Evolutionary conservation across 1,139 yeast species (phyloP), one percentile per base, ranked within the genome.

Genomic region (Kluyveromyces marxianus): DNA sequence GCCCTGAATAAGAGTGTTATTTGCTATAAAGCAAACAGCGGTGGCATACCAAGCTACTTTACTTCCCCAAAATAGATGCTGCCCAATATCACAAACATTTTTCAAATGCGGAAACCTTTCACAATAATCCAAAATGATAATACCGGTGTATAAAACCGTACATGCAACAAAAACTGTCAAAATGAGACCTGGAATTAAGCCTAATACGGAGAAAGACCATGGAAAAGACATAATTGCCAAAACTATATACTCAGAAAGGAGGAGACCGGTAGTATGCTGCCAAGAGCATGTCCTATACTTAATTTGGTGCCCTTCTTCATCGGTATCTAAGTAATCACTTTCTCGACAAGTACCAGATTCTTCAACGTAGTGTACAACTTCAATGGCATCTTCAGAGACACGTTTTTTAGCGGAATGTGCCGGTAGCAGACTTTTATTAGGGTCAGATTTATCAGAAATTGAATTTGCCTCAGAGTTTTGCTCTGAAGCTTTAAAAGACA

Each of bases 151-250:
- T 35, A 76, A 62, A 34, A 75, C 77, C 5, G 76, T 70, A 21
- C 71, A 53, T 2, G 82, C 70, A 4, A 78, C 77, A 44, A 72
- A 71, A 1, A 70, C 69, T 0, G 83, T 79, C 45, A 78, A 59
- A 33, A 79, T 74, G 26, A 78, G 62, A 0, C 83, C 84, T 1
- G 82, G 81, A 1, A 78, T 74, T 26, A 78, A 60, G 0, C 84
- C 83, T 31, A 79, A 63, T 2, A 77, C 78, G 1, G 81, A 75
- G 55, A 75, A 79, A 4, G 82, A 74, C 81, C 82, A 76, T 0
- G 84, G 84, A 57, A 79, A 79, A 24, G 81, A 75, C 76, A 79
- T 71, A 49, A 77, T 77, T 7, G 83, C 83, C 50, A 79, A 66
- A 54, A 82, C 78, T 35, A 78, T 76, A 60, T 79, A 79, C 58